Conservation (phyloP, 805 yeast species). For the Candida dendrica region DNA sequence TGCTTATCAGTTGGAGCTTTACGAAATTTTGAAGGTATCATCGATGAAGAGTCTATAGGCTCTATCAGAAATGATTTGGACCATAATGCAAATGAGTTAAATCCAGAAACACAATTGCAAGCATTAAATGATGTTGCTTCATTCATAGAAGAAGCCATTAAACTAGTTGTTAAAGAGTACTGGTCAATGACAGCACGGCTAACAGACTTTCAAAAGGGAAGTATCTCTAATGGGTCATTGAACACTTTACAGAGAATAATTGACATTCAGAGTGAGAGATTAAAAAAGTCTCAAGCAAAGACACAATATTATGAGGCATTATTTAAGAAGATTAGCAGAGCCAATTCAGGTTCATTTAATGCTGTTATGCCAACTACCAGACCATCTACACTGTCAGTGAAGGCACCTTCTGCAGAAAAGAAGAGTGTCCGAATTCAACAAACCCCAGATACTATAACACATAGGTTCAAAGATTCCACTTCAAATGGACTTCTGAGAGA, state of each 20-base stretch:
- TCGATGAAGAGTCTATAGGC: constrained; percentile 10
- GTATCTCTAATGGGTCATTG: constrained; percentile 2
- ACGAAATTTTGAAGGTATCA: constrained; percentile 10
- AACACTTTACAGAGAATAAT: constrained; percentile 8
- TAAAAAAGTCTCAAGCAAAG: constrained; percentile 1
- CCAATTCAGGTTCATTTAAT: not conserved
- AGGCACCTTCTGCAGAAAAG: not conserved
- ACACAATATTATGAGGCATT: constrained; percentile 5
- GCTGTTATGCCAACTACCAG: not conserved
- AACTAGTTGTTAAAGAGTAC: constrained; percentile 9
- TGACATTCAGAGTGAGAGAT: constrained; percentile 4
- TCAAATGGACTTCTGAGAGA: not conserved
- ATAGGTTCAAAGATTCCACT: not conserved
- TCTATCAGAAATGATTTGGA: constrained; percentile 6
- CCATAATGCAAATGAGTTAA: not conserved
- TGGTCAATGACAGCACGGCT: constrained; percentile 7
- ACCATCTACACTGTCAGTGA: not conserved
- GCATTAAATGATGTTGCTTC: constrained; percentile 6
- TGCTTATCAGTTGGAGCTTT: constrained; percentile 4
- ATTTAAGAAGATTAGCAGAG: constrained; percentile 3
- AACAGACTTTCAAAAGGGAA: constrained; percentile 3
- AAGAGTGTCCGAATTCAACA: not conserved
- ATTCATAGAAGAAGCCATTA: constrained; percentile 13
- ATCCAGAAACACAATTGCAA: constrained; percentile 2
- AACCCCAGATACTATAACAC: not conserved